phyloP scores from a whole-genome alignment of 2,329 filamentous ascomycete genomes.

The Stagonosporopsis cucurbitacearum region DNA sequence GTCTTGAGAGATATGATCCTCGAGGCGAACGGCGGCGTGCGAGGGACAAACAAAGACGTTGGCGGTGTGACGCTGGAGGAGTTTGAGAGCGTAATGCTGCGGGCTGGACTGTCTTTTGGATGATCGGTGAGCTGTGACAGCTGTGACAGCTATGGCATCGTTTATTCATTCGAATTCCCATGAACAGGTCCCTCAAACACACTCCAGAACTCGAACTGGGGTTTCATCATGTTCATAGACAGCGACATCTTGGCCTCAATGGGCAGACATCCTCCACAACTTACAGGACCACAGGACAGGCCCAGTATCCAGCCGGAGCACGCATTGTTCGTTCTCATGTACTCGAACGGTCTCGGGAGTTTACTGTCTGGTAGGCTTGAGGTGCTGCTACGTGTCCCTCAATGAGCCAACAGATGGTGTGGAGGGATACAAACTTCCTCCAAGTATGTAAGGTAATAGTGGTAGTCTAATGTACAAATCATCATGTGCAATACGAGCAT shows the following conservation, averaged over 20 bases:
- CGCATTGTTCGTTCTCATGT: no score
- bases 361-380: neutral
- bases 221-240: no score
- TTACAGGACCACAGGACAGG: neutral
- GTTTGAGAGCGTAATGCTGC: constrained; percentile 84
- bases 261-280: neutral
- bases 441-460: no score
- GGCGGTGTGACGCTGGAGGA: constrained; percentile 78
- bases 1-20: constrained; percentile 91
- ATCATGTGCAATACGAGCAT: constrained; percentile 8
- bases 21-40: constrained; percentile 83
- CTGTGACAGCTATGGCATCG: neutral
- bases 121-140: constrained; percentile 50
- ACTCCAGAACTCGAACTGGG: neutral
- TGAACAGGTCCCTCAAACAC: neutral
- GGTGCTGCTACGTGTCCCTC: neutral
- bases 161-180: neutral
- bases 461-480: neutral
- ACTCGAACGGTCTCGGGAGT: neutral
- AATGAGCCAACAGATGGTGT: neutral
- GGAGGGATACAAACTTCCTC: neutral
- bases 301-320: no score
- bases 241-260: neutral
- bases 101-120: constrained; percentile 78
- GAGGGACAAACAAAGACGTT: constrained; percentile 59